Conservation (phyloP, 257 asterid species). For the Penstemon newberryi region DNA sequence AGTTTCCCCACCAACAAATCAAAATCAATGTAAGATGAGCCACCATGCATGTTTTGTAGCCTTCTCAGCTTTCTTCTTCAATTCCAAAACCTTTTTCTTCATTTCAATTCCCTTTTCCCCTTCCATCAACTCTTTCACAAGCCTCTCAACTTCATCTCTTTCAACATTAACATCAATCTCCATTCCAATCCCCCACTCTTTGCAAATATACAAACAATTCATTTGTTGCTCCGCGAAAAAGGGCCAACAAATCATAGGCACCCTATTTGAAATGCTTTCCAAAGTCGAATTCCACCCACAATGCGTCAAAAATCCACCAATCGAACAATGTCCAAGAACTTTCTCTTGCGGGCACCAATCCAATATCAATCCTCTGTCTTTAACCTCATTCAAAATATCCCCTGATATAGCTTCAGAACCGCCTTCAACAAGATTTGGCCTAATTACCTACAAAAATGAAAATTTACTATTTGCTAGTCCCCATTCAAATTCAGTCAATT, state of each 20-base stretch:
- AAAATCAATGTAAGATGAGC: constrained; percentile 12
- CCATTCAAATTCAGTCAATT: constrained; percentile 2
- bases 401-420: not conserved
- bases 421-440: constrained; percentile 15
- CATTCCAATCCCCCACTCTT: constrained; percentile 9
- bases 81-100: not conserved
- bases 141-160: not conserved
- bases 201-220: constrained; percentile 9
- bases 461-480: constrained; percentile 7
- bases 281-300: constrained; percentile 18
- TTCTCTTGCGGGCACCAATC: constrained; percentile 12
- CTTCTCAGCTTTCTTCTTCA: constrained; percentile 7
- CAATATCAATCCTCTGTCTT: constrained; percentile 13
- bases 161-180: constrained; percentile 7
- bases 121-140: not conserved
- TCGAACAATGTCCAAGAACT: not conserved
- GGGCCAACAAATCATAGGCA: constrained; percentile 17
- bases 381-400: not conserved
- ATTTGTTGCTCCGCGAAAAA: constrained; percentile 18
- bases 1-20: not conserved
- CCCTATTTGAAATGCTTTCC: constrained; percentile 6
- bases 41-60: constrained; percentile 4
- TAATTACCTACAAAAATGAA: constrained; percentile 1
- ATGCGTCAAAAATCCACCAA: constrained; percentile 10
- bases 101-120: constrained; percentile 2